A percentile compares a stretch with the other conserved stretches of the same genome.
Conservation (phyloP, 768 basidiomycete genomes). For the Termitomyces sp. region DNA sequence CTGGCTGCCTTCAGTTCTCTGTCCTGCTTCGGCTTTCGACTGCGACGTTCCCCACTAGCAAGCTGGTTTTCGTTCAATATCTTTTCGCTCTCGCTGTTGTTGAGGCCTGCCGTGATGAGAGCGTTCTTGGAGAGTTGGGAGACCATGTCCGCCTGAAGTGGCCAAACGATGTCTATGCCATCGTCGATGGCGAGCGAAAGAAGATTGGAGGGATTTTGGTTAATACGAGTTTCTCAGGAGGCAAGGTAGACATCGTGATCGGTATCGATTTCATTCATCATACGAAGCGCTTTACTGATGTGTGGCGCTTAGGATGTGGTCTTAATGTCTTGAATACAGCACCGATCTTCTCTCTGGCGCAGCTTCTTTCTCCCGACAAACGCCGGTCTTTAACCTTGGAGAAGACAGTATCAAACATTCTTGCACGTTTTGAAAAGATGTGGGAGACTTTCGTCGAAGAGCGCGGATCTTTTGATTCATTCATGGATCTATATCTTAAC, state of each 20-base stretch:
- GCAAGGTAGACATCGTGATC: constrained; percentile 46
- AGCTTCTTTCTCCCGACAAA: constrained; percentile 45
- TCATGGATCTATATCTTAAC: constrained; percentile 73
- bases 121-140: constrained; percentile 49
- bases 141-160: constrained; percentile 80
- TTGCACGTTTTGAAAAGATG: constrained; percentile 73
- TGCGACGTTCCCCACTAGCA: constrained; percentile 46
- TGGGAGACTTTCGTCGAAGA: constrained; percentile 70
- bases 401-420: constrained; percentile 65
- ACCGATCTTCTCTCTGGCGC: constrained; percentile 79
- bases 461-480: constrained; percentile 72
- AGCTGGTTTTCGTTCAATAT: constrained; percentile 92
- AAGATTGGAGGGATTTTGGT: constrained; percentile 94
- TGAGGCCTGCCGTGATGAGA: constrained; percentile 68
- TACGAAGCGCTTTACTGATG: not conserved
- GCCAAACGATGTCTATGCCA: constrained; percentile 94
- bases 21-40: constrained; percentile 61
- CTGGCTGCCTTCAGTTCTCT: constrained; percentile 86
- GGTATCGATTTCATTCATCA: constrained; percentile 39
- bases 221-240: constrained; percentile 77
- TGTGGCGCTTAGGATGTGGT: constrained; percentile 65
- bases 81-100: constrained; percentile 87
- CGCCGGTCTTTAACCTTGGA: constrained; percentile 58
- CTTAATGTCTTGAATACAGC: constrained; percentile 80
- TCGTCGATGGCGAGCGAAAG: constrained; percentile 48